A percentile compares a stretch with the other conserved stretches of the same genome.
These are phyloP conservation scores for Zasmidium cellare DNA, from an alignment of 2,329 filamentous ascomycete species.

Conservation along the genomic window DNA sequence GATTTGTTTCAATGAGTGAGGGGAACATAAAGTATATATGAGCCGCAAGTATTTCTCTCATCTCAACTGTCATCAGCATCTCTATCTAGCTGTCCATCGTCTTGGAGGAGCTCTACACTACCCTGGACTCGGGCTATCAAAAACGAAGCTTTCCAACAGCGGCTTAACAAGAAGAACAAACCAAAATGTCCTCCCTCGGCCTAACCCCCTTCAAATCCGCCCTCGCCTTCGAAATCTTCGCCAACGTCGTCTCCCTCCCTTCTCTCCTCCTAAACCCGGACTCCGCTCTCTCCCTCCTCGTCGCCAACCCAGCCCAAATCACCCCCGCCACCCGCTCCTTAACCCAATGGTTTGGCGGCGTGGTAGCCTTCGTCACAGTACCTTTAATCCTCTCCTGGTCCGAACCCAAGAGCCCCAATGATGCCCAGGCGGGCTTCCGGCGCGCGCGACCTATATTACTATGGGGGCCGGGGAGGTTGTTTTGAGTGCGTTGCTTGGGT, in stretches of 20 bases:
- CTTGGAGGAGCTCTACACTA: too few relatives aligned
- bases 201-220: constrained; percentile 14
- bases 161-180: too few relatives aligned
- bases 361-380: constrained; percentile 9
- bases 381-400: constrained; percentile 12
- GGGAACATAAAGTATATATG: not conserved
- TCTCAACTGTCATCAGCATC: too few relatives aligned
- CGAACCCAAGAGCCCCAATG: not conserved
- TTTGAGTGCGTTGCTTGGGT: constrained; percentile 3
- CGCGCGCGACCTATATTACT: constrained; percentile 10
- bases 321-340: constrained; percentile 7
- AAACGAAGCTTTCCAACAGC: too few relatives aligned
- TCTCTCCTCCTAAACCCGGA: constrained; percentile 13
- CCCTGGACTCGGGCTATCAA: not conserved
- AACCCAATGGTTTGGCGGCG: constrained; percentile 9
- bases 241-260: constrained; percentile 12
- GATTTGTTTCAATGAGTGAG: not conserved
- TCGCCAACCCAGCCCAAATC: constrained; percentile 1
- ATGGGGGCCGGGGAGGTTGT: constrained; percentile 11
- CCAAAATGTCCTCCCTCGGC: constrained; percentile 6
- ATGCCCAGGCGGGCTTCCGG: constrained; percentile 5
- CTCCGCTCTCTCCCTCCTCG: constrained; percentile 11
- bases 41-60: not conserved
- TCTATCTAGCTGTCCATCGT: too few relatives aligned
- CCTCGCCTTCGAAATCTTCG: constrained; percentile 13